Conservation (phyloP, 1,284 basidiomycete genomes). For the Cerioporus squamosus region DNA sequence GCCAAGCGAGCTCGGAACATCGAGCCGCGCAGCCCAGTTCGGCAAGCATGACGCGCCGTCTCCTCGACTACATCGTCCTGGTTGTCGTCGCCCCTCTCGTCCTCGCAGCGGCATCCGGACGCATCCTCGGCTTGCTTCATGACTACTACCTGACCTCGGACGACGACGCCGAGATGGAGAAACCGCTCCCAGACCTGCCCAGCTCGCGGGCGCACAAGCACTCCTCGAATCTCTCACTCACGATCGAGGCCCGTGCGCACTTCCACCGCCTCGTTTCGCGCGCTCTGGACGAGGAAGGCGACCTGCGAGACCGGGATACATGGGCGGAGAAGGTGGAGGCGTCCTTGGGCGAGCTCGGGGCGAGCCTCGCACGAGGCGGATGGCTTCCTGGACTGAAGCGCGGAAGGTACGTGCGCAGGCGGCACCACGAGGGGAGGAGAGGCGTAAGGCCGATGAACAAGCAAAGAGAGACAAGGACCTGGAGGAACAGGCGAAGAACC, state of each 20-base stretch:
- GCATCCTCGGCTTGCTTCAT: constrained; percentile 3
- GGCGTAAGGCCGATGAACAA: constrained; percentile 13
- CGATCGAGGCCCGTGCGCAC: constrained; percentile 32
- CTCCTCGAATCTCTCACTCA: constrained; percentile 12
- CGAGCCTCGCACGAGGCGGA: constrained; percentile 28
- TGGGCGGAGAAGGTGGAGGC: constrained; percentile 30
- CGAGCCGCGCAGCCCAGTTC: too few species aligned
- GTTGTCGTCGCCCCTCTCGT: constrained; percentile 3
- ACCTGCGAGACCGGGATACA: constrained; percentile 24
- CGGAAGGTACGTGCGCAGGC: constrained; percentile 21
- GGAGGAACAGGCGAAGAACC: constrained; percentile 17
- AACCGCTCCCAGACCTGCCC: constrained; percentile 36
- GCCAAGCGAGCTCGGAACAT: not conserved
- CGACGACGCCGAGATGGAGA: constrained; percentile 17
- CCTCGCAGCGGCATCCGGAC: not conserved
- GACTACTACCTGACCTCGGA: constrained; percentile 2
- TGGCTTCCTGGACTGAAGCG: constrained; percentile 36
- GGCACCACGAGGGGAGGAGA: constrained; percentile 16
- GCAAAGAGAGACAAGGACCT: constrained; percentile 28
- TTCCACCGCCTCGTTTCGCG: constrained; percentile 30
- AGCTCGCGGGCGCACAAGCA: constrained; percentile 6
- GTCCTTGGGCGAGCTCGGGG: constrained; percentile 31
- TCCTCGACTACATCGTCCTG: constrained; percentile 6
- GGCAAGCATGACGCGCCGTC: constrained; percentile 8
- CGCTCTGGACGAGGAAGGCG: constrained; percentile 29